Percentiles rank a stretch among this genome's conserved stretches.
Conservation (phyloP, 805 yeast genomes). For the Zygosaccharomyces bailii region DNA sequence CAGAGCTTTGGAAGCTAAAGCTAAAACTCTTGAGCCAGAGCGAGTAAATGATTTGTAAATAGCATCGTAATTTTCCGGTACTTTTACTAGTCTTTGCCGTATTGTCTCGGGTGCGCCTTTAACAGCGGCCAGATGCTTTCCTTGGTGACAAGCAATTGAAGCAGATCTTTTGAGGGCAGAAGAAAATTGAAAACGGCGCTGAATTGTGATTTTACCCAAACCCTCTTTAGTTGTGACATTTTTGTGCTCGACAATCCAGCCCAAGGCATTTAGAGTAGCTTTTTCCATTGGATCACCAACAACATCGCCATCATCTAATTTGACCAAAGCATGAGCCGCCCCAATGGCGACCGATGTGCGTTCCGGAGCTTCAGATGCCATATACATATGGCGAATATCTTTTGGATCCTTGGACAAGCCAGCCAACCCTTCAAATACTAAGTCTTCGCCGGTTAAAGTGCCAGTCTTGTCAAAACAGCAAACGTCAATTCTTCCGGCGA, state of each 20-base stretch:
- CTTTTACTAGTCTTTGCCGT: constrained; percentile 62
- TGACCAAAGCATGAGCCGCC: constrained; percentile 93
- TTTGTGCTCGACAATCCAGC: constrained; percentile 78
- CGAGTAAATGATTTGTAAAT: constrained; percentile 87
- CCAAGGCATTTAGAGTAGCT: constrained; percentile 84
- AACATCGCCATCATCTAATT: constrained; percentile 91
- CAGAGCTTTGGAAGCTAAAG: constrained; percentile 81
- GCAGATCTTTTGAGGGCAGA: constrained; percentile 94
- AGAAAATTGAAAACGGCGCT: constrained; percentile 95
- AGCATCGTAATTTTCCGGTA: constrained; percentile 79
- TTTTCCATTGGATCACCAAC: constrained; percentile 99
- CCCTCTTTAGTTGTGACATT: constrained; percentile 57
- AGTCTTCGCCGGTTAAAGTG: constrained; percentile 94
- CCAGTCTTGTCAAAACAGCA: constrained; percentile 99
- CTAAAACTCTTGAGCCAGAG: constrained; percentile 93
- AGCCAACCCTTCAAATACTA: constrained; percentile 94
- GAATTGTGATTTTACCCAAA: constrained; percentile 55
- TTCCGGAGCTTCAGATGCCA: constrained; percentile 61
- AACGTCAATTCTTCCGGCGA: constrained; percentile 96
- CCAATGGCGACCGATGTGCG: constrained; percentile 75
- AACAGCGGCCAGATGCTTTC: constrained; percentile 69
- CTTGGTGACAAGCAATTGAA: constrained; percentile 63
- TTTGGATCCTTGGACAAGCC: constrained; percentile 52
- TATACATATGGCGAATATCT: constrained; percentile 50
- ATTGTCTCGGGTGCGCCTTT: constrained; percentile 99